Conservation (phyloP, 2,329 filamentous ascomycete species). For the Colletotrichum chlorophyti region DNA sequence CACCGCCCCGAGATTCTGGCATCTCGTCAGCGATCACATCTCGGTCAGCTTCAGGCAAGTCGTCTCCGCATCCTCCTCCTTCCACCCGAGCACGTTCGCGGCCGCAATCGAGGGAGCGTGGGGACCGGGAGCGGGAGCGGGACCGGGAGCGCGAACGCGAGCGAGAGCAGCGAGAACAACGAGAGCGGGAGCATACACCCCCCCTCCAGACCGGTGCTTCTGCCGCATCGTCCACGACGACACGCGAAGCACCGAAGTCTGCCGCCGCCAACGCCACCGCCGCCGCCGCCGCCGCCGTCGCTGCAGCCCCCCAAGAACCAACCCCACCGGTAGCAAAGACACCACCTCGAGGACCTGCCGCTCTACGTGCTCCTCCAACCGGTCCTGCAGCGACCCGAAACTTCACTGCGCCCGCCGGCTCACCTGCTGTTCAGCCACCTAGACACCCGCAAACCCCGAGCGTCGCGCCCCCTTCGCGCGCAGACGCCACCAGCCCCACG, state of each 20-base stretch:
- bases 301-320: constrained; percentile 35
- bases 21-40: constrained; percentile 59
- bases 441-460: constrained; percentile 43
- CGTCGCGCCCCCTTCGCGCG: constrained; percentile 37
- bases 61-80: constrained; percentile 58
- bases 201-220: constrained; percentile 27
- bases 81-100: constrained; percentile 53
- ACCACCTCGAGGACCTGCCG: constrained; percentile 62
- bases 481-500: constrained; percentile 52
- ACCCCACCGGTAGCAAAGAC: constrained; percentile 44
- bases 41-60: constrained; percentile 56
- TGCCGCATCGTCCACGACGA: constrained; percentile 29
- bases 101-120: constrained; percentile 48
- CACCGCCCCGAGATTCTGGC: constrained; percentile 56
- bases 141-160: constrained; percentile 4
- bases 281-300: constrained; percentile 23
- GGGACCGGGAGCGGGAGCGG: constrained; percentile 38
- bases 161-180: constrained; percentile 19
- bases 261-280: constrained; percentile 30
- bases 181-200: constrained; percentile 25
- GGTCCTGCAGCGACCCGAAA: constrained; percentile 48
- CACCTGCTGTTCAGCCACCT: constrained; percentile 41
- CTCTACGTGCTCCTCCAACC: constrained; percentile 57
- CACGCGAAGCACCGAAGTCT: constrained; percentile 35
- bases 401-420: constrained; percentile 44